Percentiles rank a stretch among this genome's conserved stretches.
phyloP scores from a whole-genome alignment of 2,329 filamentous ascomycete genomes.

The Botryosphaeria dothidea region DNA sequence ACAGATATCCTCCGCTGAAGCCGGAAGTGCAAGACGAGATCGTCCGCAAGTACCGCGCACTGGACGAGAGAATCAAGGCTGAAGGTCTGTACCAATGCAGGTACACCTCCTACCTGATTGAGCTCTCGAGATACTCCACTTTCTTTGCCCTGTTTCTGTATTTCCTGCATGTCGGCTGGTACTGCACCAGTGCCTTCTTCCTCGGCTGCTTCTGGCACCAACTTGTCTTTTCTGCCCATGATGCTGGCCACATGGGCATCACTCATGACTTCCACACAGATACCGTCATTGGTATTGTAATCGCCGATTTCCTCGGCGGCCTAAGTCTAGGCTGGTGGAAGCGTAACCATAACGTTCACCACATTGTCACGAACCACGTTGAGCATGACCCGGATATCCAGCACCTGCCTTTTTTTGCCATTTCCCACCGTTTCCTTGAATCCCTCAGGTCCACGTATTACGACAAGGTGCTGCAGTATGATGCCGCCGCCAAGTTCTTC shows the following conservation, averaged over 20 bases:
- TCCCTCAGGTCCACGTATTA: conserved; percentile 67
- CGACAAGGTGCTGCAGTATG: conserved; percentile 64
- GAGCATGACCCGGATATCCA: conserved; percentile 96
- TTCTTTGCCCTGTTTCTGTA: conserved; percentile 64
- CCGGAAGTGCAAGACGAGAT: conserved; percentile 72
- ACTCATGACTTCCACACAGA: conserved; percentile 87
- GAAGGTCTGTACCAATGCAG: conserved; percentile 83
- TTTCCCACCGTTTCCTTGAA: conserved; percentile 65
- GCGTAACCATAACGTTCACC: conserved; percentile 91
- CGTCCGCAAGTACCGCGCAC: conserved; percentile 75
- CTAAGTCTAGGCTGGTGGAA: conserved; percentile 98
- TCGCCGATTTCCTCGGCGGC: conserved; percentile 87
- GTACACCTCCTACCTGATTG: conserved; percentile 76
- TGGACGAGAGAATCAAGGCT: conserved; percentile 70
- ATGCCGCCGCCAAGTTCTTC: conserved; percentile 59
- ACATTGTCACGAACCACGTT: conserved; percentile 91
- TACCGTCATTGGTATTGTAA: conserved; percentile 81
- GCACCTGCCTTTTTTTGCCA: conserved; percentile 69
- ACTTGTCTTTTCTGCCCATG: conserved; percentile 88
- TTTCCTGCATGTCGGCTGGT: conserved; percentile 45
- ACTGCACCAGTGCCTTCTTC: conserved; percentile 66
- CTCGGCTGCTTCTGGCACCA: conserved; percentile 92
- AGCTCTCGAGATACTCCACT: conserved; percentile 69
- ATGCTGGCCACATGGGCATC: conserved; percentile 96
- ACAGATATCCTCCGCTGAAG: conserved; percentile 81